Evolutionary conservation across 2,329 filamentous ascomycete species (phyloP).

Genomic region (Orbilia quercus): DNA sequence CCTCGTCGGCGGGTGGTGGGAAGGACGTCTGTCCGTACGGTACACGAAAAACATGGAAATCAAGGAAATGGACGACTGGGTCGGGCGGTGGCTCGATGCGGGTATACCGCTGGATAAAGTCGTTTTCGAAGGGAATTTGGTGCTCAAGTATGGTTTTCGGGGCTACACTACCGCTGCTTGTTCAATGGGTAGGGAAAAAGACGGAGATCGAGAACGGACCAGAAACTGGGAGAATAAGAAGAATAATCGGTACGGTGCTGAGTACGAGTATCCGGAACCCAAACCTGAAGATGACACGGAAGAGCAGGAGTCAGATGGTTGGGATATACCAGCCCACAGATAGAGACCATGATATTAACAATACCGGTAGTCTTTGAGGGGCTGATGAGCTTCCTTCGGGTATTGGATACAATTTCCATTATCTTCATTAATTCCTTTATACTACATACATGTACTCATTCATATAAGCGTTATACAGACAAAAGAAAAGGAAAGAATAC

Average conservation of each 20-base stretch:
- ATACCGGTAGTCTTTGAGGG: too few species aligned
- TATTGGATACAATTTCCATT: slow-evolving; percentile 11
- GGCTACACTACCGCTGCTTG: slow-evolving; percentile 9
- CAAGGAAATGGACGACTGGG: slow-evolving; percentile 13
- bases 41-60: background rate
- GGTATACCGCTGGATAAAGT: slow-evolving; percentile 18
- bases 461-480: slow-evolving; percentile 5
- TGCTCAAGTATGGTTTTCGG: background rate
- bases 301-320: too few species aligned
- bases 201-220: too few species aligned
- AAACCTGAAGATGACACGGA: too few species aligned
- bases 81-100: background rate
- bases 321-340: too few species aligned
- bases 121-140: slow-evolving; percentile 15
- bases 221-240: too few species aligned
- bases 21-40: background rate
- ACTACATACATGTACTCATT: slow-evolving; percentile 35
- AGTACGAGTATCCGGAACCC: too few species aligned
- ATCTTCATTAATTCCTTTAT: slow-evolving; percentile 25
- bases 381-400: too few species aligned
- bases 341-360: too few species aligned
- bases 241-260: too few species aligned
- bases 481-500: background rate
- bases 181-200: background rate
- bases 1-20: background rate